A percentile compares a stretch with the other conserved stretches of the same genome.
Evolutionary conservation across 2,329 filamentous ascomycete genomes (phyloP).

Genomic region (Talaromyces islandicus): DNA sequence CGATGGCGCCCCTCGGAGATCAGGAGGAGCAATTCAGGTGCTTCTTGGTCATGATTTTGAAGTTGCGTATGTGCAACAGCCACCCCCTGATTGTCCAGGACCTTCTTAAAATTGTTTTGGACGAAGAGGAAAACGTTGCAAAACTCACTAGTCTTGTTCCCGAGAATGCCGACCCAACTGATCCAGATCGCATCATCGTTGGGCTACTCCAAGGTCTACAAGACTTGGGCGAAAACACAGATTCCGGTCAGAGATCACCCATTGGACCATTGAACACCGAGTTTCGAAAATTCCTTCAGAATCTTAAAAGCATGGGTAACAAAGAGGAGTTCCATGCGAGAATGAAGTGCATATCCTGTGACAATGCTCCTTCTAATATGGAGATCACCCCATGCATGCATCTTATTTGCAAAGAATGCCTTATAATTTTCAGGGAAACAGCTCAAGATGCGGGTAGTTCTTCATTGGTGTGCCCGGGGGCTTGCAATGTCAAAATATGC

Average conservation of each 20-base stretch:
- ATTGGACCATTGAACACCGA: not conserved
- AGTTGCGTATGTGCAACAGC: constrained; percentile 8
- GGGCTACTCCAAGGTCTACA: not conserved
- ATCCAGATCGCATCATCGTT: not conserved
- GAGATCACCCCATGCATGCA: constrained; percentile 2
- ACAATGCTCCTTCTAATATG: not conserved
- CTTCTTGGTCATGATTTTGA: constrained; percentile 7
- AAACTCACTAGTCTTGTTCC: not conserved
- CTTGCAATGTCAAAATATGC: constrained; percentile 37
- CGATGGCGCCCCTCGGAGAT: not conserved
- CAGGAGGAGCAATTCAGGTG: constrained; percentile 2
- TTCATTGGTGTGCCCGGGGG: not conserved
- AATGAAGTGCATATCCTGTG: not conserved
- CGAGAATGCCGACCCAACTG: not conserved
- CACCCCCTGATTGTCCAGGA: constrained; percentile 6
- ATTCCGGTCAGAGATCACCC: not conserved
- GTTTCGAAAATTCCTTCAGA: not conserved
- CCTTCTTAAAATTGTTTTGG: not conserved
- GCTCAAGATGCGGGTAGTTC: not conserved
- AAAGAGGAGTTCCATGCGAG: not conserved
- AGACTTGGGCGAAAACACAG: not conserved
- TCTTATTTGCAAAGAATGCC: constrained; percentile 5
- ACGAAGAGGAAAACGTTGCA: not conserved
- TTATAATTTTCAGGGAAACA: not conserved
- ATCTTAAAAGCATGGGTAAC: not conserved